A percentile compares a stretch with the other conserved stretches of the same genome.
Evolutionary conservation across 1,139 yeast species (phyloP).

Genomic region (Protomyces pachydermus): DNA sequence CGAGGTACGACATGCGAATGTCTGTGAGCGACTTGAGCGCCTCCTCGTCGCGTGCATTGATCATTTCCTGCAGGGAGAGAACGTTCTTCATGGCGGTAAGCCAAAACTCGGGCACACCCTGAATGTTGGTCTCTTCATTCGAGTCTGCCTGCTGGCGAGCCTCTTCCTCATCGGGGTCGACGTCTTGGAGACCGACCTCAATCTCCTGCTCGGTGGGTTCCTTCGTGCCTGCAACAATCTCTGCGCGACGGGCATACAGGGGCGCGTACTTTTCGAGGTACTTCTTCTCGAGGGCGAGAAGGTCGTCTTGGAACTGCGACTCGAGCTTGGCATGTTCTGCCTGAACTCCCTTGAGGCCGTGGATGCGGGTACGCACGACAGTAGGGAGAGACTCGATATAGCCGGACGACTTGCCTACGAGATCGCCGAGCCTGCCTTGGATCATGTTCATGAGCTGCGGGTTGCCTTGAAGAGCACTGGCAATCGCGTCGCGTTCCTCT

Average conservation of each 20-base stretch:
- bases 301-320: slow-evolving; percentile 84
- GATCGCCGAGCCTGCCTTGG: slow-evolving; percentile 78
- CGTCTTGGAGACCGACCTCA: slow-evolving; percentile 57
- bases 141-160: slow-evolving; percentile 43
- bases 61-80: slow-evolving; percentile 73
- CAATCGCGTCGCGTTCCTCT: slow-evolving; percentile 25
- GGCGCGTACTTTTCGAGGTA: slow-evolving; percentile 72
- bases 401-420: slow-evolving; percentile 83
- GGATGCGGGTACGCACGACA: slow-evolving; percentile 67
- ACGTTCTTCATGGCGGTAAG: slow-evolving; percentile 88
- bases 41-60: slow-evolving; percentile 86
- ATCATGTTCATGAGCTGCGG: slow-evolving; percentile 80
- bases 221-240: slow-evolving; percentile 61
- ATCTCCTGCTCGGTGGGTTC: slow-evolving; percentile 80
- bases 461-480: slow-evolving; percentile 58
- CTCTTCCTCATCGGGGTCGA: slow-evolving; percentile 32
- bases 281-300: slow-evolving; percentile 79
- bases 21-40: slow-evolving; percentile 66
- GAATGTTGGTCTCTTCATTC: slow-evolving; percentile 35
- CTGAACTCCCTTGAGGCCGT: slow-evolving; percentile 82
- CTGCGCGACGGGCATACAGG: slow-evolving; percentile 65
- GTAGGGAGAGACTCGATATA: slow-evolving; percentile 75
- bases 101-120: slow-evolving; percentile 95
- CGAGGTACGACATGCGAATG: slow-evolving; percentile 74
- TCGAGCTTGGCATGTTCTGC: slow-evolving; percentile 75